phyloP scores from a whole-genome alignment of 2,329 filamentous ascomycete genomes.

The Capronia epimyces region DNA sequence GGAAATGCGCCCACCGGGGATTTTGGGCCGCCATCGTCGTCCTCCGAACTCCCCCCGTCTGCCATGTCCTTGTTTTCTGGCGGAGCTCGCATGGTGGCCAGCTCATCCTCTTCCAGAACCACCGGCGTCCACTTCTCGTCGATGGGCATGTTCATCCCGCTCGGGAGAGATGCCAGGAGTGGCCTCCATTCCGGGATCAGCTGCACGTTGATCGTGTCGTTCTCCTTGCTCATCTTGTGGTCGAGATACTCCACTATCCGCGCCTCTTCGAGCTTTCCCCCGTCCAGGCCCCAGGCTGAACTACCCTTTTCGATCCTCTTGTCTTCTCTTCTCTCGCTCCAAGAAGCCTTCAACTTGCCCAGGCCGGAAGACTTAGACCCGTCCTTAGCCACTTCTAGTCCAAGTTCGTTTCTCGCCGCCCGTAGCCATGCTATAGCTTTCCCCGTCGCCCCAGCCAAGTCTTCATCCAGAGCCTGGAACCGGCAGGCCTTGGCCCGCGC shows the following conservation, averaged over 20 bases:
- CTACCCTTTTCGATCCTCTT: slow-evolving; percentile 64
- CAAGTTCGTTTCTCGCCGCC: slow-evolving; percentile 59
- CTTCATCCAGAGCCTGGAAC: slow-evolving; percentile 86
- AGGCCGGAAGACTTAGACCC: slow-evolving; percentile 28
- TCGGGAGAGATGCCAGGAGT: slow-evolving; percentile 73
- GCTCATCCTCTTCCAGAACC: slow-evolving; percentile 56
- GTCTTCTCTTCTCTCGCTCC: slow-evolving; percentile 41
- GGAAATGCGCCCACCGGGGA: slow-evolving; percentile 36
- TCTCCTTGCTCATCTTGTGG: slow-evolving; percentile 84
- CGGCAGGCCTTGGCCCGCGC: slow-evolving; percentile 79
- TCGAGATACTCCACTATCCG: slow-evolving; percentile 82
- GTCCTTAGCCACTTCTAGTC: slow-evolving; percentile 27
- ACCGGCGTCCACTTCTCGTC: slow-evolving; percentile 54
- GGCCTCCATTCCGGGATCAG: slow-evolving; percentile 64
- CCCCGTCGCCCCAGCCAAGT: slow-evolving; percentile 73
- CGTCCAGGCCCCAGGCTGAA: slow-evolving; percentile 71
- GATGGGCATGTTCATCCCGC: slow-evolving; percentile 77
- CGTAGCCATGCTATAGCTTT: slow-evolving; percentile 81
- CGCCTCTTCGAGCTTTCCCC: slow-evolving; percentile 75
- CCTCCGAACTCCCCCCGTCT: slow-evolving; percentile 33
- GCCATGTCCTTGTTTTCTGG: slow-evolving; percentile 46
- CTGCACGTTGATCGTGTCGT: slow-evolving; percentile 88
- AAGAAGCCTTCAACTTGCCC: slow-evolving; percentile 25
- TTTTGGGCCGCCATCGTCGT: slow-evolving; percentile 37
- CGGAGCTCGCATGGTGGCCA: slow-evolving; percentile 56